A percentile compares a stretch with the other conserved stretches of the same genome.
Evolutionary conservation across 768 basidiomycete genomes (phyloP).

Genomic region (Lactifluus echinatus): DNA sequence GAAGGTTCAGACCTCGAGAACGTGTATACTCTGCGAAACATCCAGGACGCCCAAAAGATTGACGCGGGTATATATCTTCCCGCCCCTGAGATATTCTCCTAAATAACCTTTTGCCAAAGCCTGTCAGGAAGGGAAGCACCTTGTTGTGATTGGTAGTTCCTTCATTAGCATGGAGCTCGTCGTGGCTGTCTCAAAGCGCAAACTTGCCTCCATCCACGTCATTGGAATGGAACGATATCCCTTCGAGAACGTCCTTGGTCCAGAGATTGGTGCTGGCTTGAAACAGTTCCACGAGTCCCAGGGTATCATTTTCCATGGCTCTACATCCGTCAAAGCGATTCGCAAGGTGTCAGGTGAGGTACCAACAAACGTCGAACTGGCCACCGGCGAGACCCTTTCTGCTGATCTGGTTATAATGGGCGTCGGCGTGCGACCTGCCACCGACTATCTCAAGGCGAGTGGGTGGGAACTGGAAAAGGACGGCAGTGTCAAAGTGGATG

Average conservation of each 20-base stretch:
- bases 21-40: slow-evolving; percentile 64
- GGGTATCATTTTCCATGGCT: slow-evolving; percentile 81
- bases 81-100: neutral
- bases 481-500: slow-evolving; percentile 70
- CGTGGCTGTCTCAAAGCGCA: slow-evolving; percentile 59
- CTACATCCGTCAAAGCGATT: slow-evolving; percentile 59
- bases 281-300: slow-evolving; percentile 75
- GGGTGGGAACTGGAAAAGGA: slow-evolving; percentile 64
- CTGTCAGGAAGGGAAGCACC: slow-evolving; percentile 60
- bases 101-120: slow-evolving; percentile 29
- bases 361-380: slow-evolving; percentile 40
- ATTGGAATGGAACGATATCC: slow-evolving; percentile 78
- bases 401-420: slow-evolving; percentile 81
- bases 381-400: slow-evolving; percentile 38
- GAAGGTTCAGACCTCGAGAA: slow-evolving; percentile 67
- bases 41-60: slow-evolving; percentile 64
- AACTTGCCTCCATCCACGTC: slow-evolving; percentile 74
- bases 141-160: slow-evolving; percentile 80
- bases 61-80: slow-evolving; percentile 45
- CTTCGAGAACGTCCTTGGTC: slow-evolving; percentile 74
- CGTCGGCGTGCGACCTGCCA: slow-evolving; percentile 79
- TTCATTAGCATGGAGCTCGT: slow-evolving; percentile 95
- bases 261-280: slow-evolving; percentile 66
- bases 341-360: slow-evolving; percentile 41
- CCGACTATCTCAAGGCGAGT: slow-evolving; percentile 66